Evolutionary conservation across 1,284 basidiomycete genomes (phyloP), one percentile per base, ranked within the genome.

Genomic region (Rhodotorula sp.): DNA sequence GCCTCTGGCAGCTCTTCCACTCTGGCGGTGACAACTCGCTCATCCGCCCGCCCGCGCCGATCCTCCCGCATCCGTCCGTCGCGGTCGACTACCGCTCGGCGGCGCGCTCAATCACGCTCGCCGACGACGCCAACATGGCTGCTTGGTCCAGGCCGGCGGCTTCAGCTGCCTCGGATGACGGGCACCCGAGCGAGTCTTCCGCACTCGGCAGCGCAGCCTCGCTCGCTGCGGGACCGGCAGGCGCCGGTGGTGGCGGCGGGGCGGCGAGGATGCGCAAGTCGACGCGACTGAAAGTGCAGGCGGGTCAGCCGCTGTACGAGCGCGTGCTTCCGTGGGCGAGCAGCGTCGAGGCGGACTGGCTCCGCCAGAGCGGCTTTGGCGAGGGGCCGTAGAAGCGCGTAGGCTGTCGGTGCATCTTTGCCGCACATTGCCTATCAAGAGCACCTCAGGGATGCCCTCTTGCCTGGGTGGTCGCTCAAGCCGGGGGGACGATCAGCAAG

Each of bases 81-180:
- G 83, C 86, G 76, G 80, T 89, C 77, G 91, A 95, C 62, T 90
- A 91, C 79, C 83, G 87, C 72, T 89, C 93, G 42, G 86, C 85
- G 80, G 82, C 93, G 55, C 85, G 88, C 67, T 77, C 82, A 67
- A 90, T 96, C 80, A 87, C 90, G n/a, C 79, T 72, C 21, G 83
- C 84, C 41, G 92, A 96, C 77, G 91, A 93, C 75, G 79, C 71
- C 2, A 70, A 82, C 21, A 75, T 81, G 61, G 70, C 64, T 13
- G 80, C 74, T 63, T 58, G 34, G 17, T 58, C 50, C 68, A 25
- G 14, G 17, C 25, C 42, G 27, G n/a, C 7, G 25, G 53, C 14
- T 16, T 23, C 44, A 8, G 53, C 53, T 10, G 53, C 45, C 53
- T 34, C 34, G 34, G 62, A 54, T 7, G 52, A 54, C 3, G 62